A percentile compares a stretch with the other conserved stretches of the same genome.
These are phyloP conservation scores for Aspergillus sclerotioniger DNA, from an alignment of 495 filamentous ascomycete species.

Conservation along the genomic window DNA sequence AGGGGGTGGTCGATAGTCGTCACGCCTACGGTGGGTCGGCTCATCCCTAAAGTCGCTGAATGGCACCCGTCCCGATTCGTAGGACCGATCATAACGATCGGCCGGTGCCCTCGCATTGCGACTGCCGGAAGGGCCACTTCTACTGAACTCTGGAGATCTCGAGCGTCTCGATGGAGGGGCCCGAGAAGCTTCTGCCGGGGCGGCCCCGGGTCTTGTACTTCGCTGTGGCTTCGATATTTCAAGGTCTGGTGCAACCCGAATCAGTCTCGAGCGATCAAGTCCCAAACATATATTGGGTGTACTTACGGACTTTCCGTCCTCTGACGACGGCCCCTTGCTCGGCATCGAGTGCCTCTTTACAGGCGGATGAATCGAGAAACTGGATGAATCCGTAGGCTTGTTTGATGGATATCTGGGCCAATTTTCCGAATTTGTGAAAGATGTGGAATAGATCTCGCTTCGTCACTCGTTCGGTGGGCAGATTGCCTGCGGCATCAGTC, in stretches of 20 bases:
- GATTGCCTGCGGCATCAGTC: constrained; percentile 65
- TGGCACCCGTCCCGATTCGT: constrained; percentile 36
- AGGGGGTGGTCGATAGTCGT: constrained; percentile 59
- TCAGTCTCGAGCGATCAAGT: constrained; percentile 3
- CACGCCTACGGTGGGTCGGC: constrained; percentile 48
- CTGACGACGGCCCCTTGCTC: constrained; percentile 77
- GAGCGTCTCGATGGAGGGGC: constrained; percentile 53
- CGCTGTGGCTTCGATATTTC: constrained; percentile 90
- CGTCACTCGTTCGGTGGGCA: constrained; percentile 87
- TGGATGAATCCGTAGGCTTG: constrained; percentile 97
- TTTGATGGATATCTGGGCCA: constrained; percentile 96
- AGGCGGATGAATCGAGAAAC: constrained; percentile 74
- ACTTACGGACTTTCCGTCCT: constrained; percentile 90
- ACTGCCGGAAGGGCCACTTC: constrained; percentile 44
- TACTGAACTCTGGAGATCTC: constrained; percentile 66
- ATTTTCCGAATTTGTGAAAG: constrained; percentile 79
- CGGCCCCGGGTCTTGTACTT: constrained; percentile 57
- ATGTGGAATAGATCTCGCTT: constrained; percentile 91
- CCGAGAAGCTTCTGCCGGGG: constrained; percentile 38
- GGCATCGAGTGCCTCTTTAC: constrained; percentile 65
- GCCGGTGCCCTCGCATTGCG: constrained; percentile 31
- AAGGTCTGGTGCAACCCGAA: constrained; percentile 60
- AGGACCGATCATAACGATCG: constrained; percentile 46
- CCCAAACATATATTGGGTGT: neutral
- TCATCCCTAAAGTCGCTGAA: constrained; percentile 53